phyloP scores from a whole-genome alignment of 192 early-diverging fungal species.

The Dissophora globulifera region DNA sequence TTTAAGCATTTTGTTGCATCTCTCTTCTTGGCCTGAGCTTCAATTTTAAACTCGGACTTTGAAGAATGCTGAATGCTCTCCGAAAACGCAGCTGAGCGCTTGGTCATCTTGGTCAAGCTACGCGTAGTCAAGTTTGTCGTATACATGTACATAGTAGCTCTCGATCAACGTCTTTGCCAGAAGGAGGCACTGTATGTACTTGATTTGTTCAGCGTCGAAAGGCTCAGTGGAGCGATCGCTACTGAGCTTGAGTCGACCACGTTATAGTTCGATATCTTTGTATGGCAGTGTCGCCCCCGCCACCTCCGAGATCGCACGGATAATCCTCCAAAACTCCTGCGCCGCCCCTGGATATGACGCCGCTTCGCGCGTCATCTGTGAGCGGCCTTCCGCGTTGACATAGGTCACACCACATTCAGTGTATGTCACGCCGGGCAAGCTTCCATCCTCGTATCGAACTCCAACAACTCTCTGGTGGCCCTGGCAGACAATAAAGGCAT shows the following conservation, averaged over 20 bases:
- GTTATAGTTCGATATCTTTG: slow-evolving; percentile 84
- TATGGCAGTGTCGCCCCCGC: slow-evolving; percentile 87
- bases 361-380: slow-evolving; percentile 92
- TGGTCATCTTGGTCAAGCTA: slow-evolving; percentile 95
- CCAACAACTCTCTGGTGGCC: slow-evolving; percentile 98
- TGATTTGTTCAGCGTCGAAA: slow-evolving; percentile 62
- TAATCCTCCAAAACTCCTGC: slow-evolving; percentile 99
- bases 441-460: slow-evolving; percentile 93
- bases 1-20: not conserved
- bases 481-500: slow-evolving; percentile 98
- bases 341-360: slow-evolving; percentile 92
- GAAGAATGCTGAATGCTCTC: slow-evolving; percentile 39
- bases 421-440: slow-evolving; percentile 94
- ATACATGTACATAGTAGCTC: slow-evolving; percentile 95
- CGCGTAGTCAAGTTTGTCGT: slow-evolving; percentile 93
- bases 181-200: no score
- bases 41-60: slow-evolving; percentile 52
- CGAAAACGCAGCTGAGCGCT: slow-evolving; percentile 76
- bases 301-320: slow-evolving; percentile 94
- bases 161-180: slow-evolving; percentile 62
- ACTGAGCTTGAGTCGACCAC: slow-evolving; percentile 65
- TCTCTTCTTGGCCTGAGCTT: slow-evolving; percentile 28
- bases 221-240: slow-evolving; percentile 67
- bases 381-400: slow-evolving; percentile 97
- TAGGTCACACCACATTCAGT: slow-evolving; percentile 96